Evolutionary conservation across 768 basidiomycete species (phyloP), one percentile per base, ranked within the genome.

Genomic region (Lentinus tigrinus): DNA sequence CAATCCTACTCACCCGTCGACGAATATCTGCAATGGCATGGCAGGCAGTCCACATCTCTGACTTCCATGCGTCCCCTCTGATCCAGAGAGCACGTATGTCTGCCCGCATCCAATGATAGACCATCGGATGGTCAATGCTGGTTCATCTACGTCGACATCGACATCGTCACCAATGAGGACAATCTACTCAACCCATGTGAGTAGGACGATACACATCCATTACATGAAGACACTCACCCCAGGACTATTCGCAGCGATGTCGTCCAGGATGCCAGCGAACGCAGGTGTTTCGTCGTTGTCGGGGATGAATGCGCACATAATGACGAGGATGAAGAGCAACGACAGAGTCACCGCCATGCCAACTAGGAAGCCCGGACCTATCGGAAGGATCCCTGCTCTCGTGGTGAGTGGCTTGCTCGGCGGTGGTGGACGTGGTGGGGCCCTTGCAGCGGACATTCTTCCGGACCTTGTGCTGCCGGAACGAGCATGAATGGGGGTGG

Each of bases 141-240:
- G 83, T 62, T 85, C 83, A 57, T 84, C 83, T 10, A 84, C 69
- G 62, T 85, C 84, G 11, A 84, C 76, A 60, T 84, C 83, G 5
- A 84, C 80, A 52, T 77, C 79, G 60, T 84, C 82, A 6, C 83
- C 84, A 3, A 84, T 64, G 38, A 85, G 72, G 2, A 84, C 78
- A 46, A 85, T 71, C 84, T 85, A 56, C n/a, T 14, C 11, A 16
- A 13, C 21, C 6, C n/a, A 31, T 5, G 50, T 51, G 16, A 38
- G 50, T 24, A 7, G 19, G n/a, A 52, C 1, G 4, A 49, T 24
- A 54, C 16, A 40, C 42, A 36, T 23, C 19, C 24, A 9, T 19
- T 39, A 4, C 40, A 17, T n/a, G 16, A 42, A 11, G 17, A 52
- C n/a, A n/a, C 75, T 58, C 69, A 83, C 83, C 48, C 82, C 82